Percentiles rank a stretch among this genome's conserved stretches.
Conservation (phyloP, 768 basidiomycete genomes). For the Termitomyces sp. region DNA sequence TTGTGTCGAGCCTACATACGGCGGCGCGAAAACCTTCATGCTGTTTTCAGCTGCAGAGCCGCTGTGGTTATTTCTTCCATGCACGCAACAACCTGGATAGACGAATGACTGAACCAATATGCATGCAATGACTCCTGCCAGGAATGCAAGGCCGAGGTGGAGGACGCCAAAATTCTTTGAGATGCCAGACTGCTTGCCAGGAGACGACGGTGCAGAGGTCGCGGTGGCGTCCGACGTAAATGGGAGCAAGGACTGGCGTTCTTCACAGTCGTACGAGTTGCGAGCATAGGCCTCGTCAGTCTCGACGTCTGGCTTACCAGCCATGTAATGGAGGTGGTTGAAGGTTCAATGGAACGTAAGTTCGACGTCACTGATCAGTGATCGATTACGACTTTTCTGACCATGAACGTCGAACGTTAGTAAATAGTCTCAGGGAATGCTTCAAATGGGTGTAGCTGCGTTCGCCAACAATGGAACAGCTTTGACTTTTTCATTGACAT, state of each 20-base stretch:
- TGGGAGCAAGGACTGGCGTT: conserved; percentile 33
- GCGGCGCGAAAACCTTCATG: conserved; percentile 39
- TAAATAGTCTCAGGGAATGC: too few species aligned
- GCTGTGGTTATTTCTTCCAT: not conserved
- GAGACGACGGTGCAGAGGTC: conserved; percentile 1
- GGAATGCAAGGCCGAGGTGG: conserved; percentile 45
- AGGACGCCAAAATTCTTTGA: conserved; percentile 21
- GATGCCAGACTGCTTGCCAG: not conserved
- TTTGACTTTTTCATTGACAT: too few species aligned
- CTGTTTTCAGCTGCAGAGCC: conserved; percentile 17
- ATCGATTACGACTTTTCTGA: too few species aligned
- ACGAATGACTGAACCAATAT: conserved; percentile 43
- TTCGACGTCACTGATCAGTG: not conserved
- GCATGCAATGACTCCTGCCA: conserved; percentile 46
- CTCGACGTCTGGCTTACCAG: conserved; percentile 17
- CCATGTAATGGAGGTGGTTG: conserved; percentile 13
- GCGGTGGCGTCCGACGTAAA: conserved; percentile 5
- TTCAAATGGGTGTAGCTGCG: too few species aligned
- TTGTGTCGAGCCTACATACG: conserved; percentile 68
- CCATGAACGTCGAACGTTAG: too few species aligned
- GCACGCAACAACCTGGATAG: conserved; percentile 33
- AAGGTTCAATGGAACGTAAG: not conserved
- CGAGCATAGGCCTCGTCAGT: conserved; percentile 11
- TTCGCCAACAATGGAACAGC: too few species aligned
- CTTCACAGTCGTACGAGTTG: conserved; percentile 17